These are phyloP conservation scores for Huntiella abstrusa DNA, from an alignment of 2,329 filamentous ascomycete species.

Conservation along the genomic window DNA sequence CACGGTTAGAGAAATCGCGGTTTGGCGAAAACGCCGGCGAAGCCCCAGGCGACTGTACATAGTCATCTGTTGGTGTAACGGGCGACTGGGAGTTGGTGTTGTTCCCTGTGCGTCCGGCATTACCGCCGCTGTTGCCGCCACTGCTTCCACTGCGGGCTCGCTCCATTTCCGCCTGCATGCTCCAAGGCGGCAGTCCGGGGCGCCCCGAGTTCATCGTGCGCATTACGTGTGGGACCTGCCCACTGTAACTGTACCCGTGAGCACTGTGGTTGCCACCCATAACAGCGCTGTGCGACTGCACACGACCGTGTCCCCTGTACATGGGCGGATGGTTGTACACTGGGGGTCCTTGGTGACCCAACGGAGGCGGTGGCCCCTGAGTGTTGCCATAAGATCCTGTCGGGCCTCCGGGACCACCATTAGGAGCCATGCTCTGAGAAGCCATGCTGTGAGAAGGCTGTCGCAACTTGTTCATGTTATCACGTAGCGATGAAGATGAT, in stretches of 20 bases:
- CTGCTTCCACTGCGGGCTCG: constrained; percentile 2
- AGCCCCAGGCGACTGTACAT: constrained; percentile 6
- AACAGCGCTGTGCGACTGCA: constrained; percentile 8
- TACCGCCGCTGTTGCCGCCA: constrained; percentile 1
- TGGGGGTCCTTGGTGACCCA: not conserved
- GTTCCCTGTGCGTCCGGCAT: not conserved
- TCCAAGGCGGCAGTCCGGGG: constrained; percentile 4
- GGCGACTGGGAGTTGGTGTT: constrained; percentile 11
- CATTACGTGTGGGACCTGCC: not conserved
- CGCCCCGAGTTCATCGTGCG: not conserved
- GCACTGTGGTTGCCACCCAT: not conserved
- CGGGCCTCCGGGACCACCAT: no score
- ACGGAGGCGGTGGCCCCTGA: not conserved
- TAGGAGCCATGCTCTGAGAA: not conserved
- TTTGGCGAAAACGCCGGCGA: constrained; percentile 4
- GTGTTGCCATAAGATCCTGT: no score
- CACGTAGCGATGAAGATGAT: constrained; percentile 5
- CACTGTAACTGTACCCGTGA: not conserved
- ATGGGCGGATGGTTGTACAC: not conserved
- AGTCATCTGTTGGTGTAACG: constrained; percentile 9
- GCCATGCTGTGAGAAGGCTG: constrained; percentile 8
- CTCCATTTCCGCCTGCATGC: constrained; percentile 7
- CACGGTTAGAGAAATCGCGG: not conserved
- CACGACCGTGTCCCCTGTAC: constrained; percentile 5
- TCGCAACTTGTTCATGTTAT: constrained; percentile 6